phyloP scores from a whole-genome alignment of 495 filamentous ascomycete species.

The Neurospora sp. region DNA sequence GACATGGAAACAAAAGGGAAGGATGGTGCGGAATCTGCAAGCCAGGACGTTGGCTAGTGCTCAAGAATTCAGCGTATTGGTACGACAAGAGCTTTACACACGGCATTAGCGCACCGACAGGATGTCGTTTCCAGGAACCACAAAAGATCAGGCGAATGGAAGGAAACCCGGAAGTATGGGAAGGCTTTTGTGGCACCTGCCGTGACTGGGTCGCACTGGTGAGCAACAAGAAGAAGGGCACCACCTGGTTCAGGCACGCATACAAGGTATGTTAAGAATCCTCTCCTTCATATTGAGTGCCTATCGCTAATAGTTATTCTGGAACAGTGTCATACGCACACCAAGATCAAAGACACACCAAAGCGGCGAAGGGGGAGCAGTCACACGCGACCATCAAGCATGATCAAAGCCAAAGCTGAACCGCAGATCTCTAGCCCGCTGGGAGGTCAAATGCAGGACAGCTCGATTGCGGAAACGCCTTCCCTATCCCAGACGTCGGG shows the following conservation, averaged over 20 bases:
- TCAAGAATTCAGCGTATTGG: slow-evolving; percentile 81
- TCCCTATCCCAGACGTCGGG: background rate
- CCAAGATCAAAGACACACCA: slow-evolving; percentile 62
- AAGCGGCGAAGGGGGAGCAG: slow-evolving; percentile 59
- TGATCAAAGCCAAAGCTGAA: slow-evolving; percentile 30
- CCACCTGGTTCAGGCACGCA: slow-evolving; percentile 75
- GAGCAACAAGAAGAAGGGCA: slow-evolving; percentile 79
- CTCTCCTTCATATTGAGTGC: background rate
- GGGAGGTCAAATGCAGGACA: background rate
- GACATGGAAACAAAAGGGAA: slow-evolving; percentile 72
- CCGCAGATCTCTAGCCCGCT: slow-evolving; percentile 22
- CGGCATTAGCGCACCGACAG: slow-evolving; percentile 69
- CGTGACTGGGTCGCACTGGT: slow-evolving; percentile 70
- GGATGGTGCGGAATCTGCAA: slow-evolving; percentile 82
- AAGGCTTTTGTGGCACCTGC: slow-evolving; percentile 67
- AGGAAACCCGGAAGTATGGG: slow-evolving; percentile 73
- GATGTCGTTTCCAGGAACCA: slow-evolving; percentile 61
- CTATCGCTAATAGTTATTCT: background rate
- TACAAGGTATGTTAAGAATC: slow-evolving; percentile 53
- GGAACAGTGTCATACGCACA: slow-evolving; percentile 61
- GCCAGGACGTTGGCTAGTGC: slow-evolving; percentile 67
- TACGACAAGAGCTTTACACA: slow-evolving; percentile 80
- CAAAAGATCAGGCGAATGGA: slow-evolving; percentile 63
- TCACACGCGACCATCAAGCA: slow-evolving; percentile 32
- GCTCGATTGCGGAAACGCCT: background rate